Conservation (phyloP, 2,329 filamentous ascomycete genomes). For the Alternaria tenuissima region DNA sequence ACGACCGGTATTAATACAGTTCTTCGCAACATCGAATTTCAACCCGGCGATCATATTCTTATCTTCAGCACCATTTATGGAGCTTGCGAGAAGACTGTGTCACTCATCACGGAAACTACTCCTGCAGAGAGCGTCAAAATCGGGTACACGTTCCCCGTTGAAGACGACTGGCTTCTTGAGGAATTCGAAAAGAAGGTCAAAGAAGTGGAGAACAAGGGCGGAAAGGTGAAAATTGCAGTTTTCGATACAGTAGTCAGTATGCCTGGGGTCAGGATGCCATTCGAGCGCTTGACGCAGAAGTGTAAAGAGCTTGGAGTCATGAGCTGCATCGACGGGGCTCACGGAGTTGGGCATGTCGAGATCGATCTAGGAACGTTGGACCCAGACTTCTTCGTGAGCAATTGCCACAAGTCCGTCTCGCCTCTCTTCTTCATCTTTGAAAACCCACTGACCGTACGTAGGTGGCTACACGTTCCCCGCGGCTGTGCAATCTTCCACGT, state of each 20-base stretch:
- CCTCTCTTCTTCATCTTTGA: background rate
- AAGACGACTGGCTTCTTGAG: conserved; percentile 71
- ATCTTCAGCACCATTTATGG: conserved; percentile 83
- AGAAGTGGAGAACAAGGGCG: conserved; percentile 62
- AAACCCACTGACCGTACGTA: conserved; percentile 25
- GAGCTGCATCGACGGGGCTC: conserved; percentile 83
- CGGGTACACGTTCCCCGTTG: conserved; percentile 70
- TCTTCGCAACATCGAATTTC: conserved; percentile 76
- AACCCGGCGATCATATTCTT: conserved; percentile 76
- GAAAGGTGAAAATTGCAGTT: conserved; percentile 71
- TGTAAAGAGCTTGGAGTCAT: conserved; percentile 74
- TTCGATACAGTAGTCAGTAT: conserved; percentile 84
- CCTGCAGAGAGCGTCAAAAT: conserved; percentile 63
- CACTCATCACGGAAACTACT: conserved; percentile 75
- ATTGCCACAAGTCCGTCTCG: conserved; percentile 61
- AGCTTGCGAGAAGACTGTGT: conserved; percentile 76
- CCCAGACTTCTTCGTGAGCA: conserved; percentile 86
- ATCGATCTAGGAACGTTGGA: conserved; percentile 72
- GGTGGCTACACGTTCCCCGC: conserved; percentile 83
- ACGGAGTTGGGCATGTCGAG: conserved; percentile 80
- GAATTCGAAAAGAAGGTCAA: conserved; percentile 68
- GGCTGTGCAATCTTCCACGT: conserved; percentile 85
- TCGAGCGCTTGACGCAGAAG: conserved; percentile 68
- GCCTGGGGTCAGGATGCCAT: conserved; percentile 83
- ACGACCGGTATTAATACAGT: conserved; percentile 81